Conservation (phyloP, 139 green algal genomes). For the Chlamydomonas asymmetrica region DNA sequence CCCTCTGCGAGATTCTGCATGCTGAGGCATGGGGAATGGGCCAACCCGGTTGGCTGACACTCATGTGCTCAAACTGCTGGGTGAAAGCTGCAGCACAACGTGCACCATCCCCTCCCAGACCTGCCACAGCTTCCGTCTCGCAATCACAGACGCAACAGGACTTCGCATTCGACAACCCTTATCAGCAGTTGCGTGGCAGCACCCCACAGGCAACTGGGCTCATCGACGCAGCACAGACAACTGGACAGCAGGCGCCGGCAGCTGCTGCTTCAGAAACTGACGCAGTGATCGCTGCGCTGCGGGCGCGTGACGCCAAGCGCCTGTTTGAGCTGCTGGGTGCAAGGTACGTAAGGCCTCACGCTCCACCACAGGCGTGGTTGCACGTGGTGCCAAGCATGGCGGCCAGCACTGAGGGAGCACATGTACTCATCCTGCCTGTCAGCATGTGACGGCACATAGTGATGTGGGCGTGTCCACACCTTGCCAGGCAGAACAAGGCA, state of each 20-base stretch:
- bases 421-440: neutral
- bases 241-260: neutral
- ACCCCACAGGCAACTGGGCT: neutral
- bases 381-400: neutral
- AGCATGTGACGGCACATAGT: neutral
- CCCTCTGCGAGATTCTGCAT: conserved; percentile 20
- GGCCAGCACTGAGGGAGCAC: neutral
- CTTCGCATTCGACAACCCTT: neutral
- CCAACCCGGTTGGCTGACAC: conserved; percentile 14
- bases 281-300: neutral
- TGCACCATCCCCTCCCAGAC: neutral
- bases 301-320: neutral
- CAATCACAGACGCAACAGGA: neutral
- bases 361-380: neutral
- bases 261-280: neutral
- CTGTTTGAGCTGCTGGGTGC: conserved; percentile 8
- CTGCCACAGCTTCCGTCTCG: neutral
- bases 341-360: neutral
- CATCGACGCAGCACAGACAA: neutral
- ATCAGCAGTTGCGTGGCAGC: neutral
- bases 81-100: neutral
- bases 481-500: no score
- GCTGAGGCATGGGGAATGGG: conserved; percentile 29
- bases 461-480: neutral
- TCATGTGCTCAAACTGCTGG: conserved; percentile 14